Evolutionary conservation across 805 yeast genomes (phyloP), one percentile per base, ranked within the genome.

Genomic region (Priceomyces carsonii): DNA sequence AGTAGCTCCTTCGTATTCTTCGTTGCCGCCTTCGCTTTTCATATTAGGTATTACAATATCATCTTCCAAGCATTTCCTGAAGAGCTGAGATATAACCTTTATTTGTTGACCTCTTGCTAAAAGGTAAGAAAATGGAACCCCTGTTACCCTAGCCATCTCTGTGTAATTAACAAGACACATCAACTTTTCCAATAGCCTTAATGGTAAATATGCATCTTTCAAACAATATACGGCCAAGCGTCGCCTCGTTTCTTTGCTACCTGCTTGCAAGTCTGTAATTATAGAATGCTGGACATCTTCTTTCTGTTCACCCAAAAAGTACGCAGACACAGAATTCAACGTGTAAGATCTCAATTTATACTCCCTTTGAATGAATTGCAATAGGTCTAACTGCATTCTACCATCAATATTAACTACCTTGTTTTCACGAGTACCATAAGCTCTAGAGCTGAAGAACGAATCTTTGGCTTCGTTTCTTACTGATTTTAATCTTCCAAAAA

Each of bases 121-220:
- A 42, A 93, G 71, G 54, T 80, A 91, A 1, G 96, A 84, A 52
- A 93, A 88, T 0, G 99, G 99, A 8, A 93, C 98, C 46, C 99
- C 99, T 0, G 99, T 93, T 18, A 93, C 99, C 68, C 99, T 82
- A 1, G 99, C 97, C 99, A 93, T 93, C 63, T 93, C 99, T 0
- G 97, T 91, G 62, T 93, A 93, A 54, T 93, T 93, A 42, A 95
- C 95, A 42, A 93, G 69, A 50, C 97, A 89, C 99, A 93, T 95
- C 35, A 93, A 73, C 52, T 91, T 95, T 45, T 91, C 97, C 50
- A 90, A 62, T 23, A 93, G 70, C 44, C 99, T 69, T 49, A 93
- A 55, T 1, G 99, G 99, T 29, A 93, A 68, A 52, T 84, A 90
- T 0, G 99, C 96, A 70, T 93, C 99, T 52, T 93, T 93, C 51